Conservation (phyloP, 495 filamentous ascomycete genomes). For the Talaromyces wortmannii region DNA sequence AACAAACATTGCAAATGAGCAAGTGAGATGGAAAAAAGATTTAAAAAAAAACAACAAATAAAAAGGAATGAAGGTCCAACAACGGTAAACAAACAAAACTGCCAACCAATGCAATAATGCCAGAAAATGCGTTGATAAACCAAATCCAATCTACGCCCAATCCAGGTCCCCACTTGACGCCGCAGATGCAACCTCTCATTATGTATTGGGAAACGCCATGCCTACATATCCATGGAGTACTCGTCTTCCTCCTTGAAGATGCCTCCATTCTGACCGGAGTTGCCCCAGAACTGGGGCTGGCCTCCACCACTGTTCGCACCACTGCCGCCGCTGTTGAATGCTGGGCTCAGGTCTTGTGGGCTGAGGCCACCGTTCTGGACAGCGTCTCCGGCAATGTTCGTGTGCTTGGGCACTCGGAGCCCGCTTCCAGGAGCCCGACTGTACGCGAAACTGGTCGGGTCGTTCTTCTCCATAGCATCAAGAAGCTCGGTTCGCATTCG, state of each 20-base stretch:
- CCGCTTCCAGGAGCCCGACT: slow-evolving; percentile 77
- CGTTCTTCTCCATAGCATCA: slow-evolving; percentile 75
- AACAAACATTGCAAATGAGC: background rate
- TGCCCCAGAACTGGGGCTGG: slow-evolving; percentile 64
- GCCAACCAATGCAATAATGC: slow-evolving; percentile 2
- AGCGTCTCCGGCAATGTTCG: slow-evolving; percentile 79
- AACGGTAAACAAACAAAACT: slow-evolving; percentile 4
- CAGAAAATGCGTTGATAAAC: background rate
- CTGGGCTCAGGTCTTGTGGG: slow-evolving; percentile 65
- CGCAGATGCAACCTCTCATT: slow-evolving; percentile 34
- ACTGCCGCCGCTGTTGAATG: slow-evolving; percentile 52
- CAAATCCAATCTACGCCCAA: slow-evolving; percentile 23
- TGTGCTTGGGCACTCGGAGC: slow-evolving; percentile 86
- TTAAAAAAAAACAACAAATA: slow-evolving; percentile 5
- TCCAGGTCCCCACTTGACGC: slow-evolving; percentile 24
- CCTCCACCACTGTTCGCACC: slow-evolving; percentile 44
- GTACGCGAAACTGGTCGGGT: slow-evolving; percentile 67
- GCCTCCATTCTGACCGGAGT: slow-evolving; percentile 58
- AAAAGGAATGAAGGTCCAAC: no score
- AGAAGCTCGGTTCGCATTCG: slow-evolving; percentile 90
- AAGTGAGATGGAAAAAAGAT: background rate
- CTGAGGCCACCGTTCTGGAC: slow-evolving; percentile 44
- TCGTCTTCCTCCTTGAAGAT: slow-evolving; percentile 92
- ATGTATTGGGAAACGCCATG: slow-evolving; percentile 8
- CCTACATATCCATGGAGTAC: slow-evolving; percentile 70